These are phyloP conservation scores for Penicillium daleae DNA, from an alignment of 495 filamentous ascomycete genomes.

Conservation along the genomic window DNA sequence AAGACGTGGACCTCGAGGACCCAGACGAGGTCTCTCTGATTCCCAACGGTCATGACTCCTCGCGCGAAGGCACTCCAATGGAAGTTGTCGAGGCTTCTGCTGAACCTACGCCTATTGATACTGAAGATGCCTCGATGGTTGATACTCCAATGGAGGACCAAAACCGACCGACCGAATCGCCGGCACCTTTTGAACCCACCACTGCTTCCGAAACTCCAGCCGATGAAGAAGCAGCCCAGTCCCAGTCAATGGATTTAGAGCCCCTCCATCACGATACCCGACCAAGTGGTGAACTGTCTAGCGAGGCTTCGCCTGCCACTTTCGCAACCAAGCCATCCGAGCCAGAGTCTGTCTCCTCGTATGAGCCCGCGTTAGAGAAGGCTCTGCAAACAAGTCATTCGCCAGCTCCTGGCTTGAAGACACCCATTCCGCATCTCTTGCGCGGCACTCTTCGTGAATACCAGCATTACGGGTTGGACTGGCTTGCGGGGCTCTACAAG, in stretches of 20 bases:
- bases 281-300: slow-evolving; percentile 42
- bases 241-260: slow-evolving; percentile 20
- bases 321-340: slow-evolving; percentile 73
- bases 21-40: slow-evolving; percentile 52
- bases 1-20: slow-evolving; percentile 37
- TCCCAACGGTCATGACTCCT: slow-evolving; percentile 39
- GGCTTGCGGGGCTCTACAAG: slow-evolving; percentile 91
- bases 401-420: slow-evolving; percentile 56
- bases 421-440: slow-evolving; percentile 83
- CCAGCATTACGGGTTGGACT: slow-evolving; percentile 94
- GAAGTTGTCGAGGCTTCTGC: slow-evolving; percentile 25
- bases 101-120: slow-evolving; percentile 16
- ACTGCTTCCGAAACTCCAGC: not conserved
- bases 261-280: slow-evolving; percentile 21
- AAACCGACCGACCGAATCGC: slow-evolving; percentile 5
- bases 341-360: slow-evolving; percentile 65
- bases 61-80: slow-evolving; percentile 24
- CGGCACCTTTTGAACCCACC: slow-evolving; percentile 13
- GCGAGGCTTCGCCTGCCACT: slow-evolving; percentile 59
- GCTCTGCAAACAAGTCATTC: slow-evolving; percentile 36
- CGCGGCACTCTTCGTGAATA: slow-evolving; percentile 94
- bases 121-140: slow-evolving; percentile 18
- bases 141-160: slow-evolving; percentile 21
- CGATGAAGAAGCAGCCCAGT: slow-evolving; percentile 16
- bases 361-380: slow-evolving; percentile 49